Evolutionary conservation across 768 basidiomycete genomes (phyloP).

Genomic region (Suillus plorans): DNA sequence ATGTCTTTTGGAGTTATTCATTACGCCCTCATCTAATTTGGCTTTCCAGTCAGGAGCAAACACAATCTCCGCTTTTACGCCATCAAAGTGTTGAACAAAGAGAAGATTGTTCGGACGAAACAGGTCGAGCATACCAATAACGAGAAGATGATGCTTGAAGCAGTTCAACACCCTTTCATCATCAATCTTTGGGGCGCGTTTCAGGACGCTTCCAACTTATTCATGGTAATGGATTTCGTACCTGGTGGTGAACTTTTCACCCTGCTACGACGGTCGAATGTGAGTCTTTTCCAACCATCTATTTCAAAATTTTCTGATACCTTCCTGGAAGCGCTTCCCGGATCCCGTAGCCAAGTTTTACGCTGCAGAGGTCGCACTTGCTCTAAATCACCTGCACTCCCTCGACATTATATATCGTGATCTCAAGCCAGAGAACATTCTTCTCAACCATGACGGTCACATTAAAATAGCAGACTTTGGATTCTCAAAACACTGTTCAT

Average conservation of each 20-base stretch:
- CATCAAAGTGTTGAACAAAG: constrained; percentile 92
- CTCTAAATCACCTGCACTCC: constrained; percentile 84
- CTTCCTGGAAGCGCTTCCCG: constrained; percentile 71
- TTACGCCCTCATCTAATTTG: constrained; percentile 11
- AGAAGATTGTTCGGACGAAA: constrained; percentile 88
- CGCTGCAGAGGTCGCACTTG: constrained; percentile 91
- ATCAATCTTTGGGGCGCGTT: constrained; percentile 96
- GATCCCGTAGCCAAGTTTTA: constrained; percentile 99
- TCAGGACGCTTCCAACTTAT: constrained; percentile 89
- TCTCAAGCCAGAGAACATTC: constrained; percentile 95
- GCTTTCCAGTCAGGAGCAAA: constrained; percentile 71
- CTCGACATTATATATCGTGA: constrained; percentile 95
- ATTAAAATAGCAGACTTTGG: constrained; percentile 98
- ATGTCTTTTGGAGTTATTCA: constrained; percentile 15
- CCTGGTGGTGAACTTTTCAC: constrained; percentile 98
- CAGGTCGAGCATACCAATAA: constrained; percentile 98
- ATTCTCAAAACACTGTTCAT: constrained; percentile 87
- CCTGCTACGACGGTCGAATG: constrained; percentile 85
- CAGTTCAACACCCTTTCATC: constrained; percentile 89
- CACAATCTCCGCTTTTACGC: constrained; percentile 97
- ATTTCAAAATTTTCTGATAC: constrained; percentile 15
- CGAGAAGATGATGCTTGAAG: constrained; percentile 83
- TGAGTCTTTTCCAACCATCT: constrained; percentile 37
- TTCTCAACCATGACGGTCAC: constrained; percentile 91
- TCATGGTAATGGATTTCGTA: constrained; percentile 98